Conservation (phyloP, 2,329 filamentous ascomycete genomes). For the Beauveria varroae region DNA sequence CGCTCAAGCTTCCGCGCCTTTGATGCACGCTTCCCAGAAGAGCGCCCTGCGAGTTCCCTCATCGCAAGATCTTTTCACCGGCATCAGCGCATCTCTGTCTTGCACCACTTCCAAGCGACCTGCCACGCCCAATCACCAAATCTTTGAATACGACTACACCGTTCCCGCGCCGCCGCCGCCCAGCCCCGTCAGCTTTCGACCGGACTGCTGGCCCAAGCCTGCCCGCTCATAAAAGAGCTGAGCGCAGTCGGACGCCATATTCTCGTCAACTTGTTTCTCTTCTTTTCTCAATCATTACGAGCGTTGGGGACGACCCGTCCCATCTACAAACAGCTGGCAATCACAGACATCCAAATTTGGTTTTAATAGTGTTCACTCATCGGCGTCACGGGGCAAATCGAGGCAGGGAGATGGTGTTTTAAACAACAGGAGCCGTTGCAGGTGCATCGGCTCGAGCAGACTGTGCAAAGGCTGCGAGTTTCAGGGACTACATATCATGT, state of each 20-base stretch:
- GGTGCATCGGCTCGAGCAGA: not conserved
- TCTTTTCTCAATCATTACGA: not conserved
- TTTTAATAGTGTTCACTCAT: not conserved
- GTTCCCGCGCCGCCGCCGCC: conserved; percentile 59
- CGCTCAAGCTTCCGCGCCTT: conserved; percentile 27
- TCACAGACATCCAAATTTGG: not conserved
- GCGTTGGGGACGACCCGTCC: not conserved
- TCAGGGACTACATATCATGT: not conserved
- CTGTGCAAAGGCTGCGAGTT: not conserved
- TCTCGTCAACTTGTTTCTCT: not conserved
- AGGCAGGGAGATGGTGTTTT: not conserved
- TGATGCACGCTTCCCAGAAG: conserved; percentile 39
- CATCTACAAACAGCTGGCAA: not conserved
- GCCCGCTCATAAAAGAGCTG: conserved; percentile 22
- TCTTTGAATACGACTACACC: conserved; percentile 52
- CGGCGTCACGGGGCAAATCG: conserved; percentile 1
- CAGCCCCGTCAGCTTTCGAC: conserved; percentile 54
- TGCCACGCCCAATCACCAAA: conserved; percentile 40
- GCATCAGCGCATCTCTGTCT: conserved; percentile 43
- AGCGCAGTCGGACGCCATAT: not conserved
- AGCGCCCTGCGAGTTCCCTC: conserved; percentile 35
- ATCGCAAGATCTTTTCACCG: conserved; percentile 44
- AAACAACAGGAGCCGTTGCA: not conserved
- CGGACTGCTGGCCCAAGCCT: conserved; percentile 45
- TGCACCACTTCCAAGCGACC: conserved; percentile 34